Evolutionary conservation across 2,329 filamentous ascomycete species (phyloP), one percentile per base, ranked within the genome.

Genomic region (Pseudogymnoascus sp.): DNA sequence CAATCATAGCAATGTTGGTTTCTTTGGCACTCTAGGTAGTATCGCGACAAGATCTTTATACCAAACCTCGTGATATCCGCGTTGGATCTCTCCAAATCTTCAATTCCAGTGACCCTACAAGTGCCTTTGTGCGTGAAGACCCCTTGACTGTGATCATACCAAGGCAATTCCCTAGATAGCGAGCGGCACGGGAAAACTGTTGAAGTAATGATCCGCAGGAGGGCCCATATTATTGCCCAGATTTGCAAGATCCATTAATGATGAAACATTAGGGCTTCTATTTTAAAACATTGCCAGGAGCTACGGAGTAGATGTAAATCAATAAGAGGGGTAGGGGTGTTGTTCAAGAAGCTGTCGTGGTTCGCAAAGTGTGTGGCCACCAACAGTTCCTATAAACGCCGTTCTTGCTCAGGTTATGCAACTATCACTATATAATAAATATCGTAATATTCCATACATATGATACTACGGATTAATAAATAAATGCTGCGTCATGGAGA

Each of bases 1-100:
- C 28, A 12, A 56, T 56, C 50, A 56, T 56, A 56, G 50, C 50
- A 56, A 56, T 56, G 50, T 56, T 56, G 50, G 50, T 56, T 56
- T 36, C 50, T 56, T 56, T 56, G 50, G 50, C 50, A 31, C 16
- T 56, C 28, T 56, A 56, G 50, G 50, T 56, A 56, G 50, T 56
- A 56, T 36, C 50, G 50, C 50, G 28, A 56, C 50, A 56, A 56
- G 50, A 36, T 56, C 16, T 56, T 56, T 56, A 56, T 56, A 56
- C 50, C 50, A 56, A 56, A 56, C 50, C 50, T 56, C 50, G 10
- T 56, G 50, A 56, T 56, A 56, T 56, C 50, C n/a, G 21, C 28
- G 4, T 56, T 56, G 50, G 50, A 56, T 56, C 10, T 28, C 8
- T 56, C n/a, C 4, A 56, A 2, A 34, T 10, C 2, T n/a, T 36